Evolutionary conservation across 805 yeast species (phyloP).

Genomic region (Huiozyma sinensis): DNA sequence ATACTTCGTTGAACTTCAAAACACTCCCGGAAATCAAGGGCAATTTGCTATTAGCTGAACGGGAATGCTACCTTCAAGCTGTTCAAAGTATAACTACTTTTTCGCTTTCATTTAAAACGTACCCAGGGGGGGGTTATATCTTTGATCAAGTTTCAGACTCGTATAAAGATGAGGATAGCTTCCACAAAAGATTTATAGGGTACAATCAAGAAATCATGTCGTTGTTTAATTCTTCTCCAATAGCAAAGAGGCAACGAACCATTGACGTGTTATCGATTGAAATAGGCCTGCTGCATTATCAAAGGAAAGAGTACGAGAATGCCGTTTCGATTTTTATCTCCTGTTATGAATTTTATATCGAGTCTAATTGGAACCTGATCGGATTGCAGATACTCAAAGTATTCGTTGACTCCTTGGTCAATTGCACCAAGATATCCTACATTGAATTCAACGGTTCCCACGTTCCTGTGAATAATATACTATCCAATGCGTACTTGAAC

Average conservation of each 20-base stretch:
- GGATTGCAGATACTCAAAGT: conserved; percentile 56
- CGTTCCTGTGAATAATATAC: conserved; percentile 17
- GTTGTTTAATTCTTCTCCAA: conserved; percentile 9
- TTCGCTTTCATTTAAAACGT: conserved; percentile 5
- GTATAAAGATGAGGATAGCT: conserved; percentile 11
- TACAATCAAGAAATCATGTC: conserved; percentile 37
- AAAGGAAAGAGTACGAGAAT: conserved; percentile 42
- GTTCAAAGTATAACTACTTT: conserved; percentile 11
- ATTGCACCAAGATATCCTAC: conserved; percentile 12
- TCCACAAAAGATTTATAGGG: conserved; percentile 33
- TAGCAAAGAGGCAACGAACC: conserved; percentile 41
- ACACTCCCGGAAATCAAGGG: conserved; percentile 27
- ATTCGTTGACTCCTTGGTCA: conserved; percentile 55
- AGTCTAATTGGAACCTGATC: conserved; percentile 65
- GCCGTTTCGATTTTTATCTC: conserved; percentile 56
- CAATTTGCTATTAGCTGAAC: conserved; percentile 30
- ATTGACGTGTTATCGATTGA: conserved; percentile 71
- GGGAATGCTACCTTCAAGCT: conserved; percentile 31
- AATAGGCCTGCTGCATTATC: conserved; percentile 59
- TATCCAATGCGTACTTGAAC: conserved; percentile 25
- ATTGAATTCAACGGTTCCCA: conserved; percentile 19
- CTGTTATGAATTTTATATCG: conserved; percentile 56
- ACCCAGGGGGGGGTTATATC: conserved; percentile 2
- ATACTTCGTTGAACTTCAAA: conserved; percentile 1
- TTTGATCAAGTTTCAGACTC: conserved; percentile 10